These are phyloP conservation scores for Nemania sp. DNA, from an alignment of 2,329 filamentous ascomycete genomes.

Conservation along the genomic window DNA sequence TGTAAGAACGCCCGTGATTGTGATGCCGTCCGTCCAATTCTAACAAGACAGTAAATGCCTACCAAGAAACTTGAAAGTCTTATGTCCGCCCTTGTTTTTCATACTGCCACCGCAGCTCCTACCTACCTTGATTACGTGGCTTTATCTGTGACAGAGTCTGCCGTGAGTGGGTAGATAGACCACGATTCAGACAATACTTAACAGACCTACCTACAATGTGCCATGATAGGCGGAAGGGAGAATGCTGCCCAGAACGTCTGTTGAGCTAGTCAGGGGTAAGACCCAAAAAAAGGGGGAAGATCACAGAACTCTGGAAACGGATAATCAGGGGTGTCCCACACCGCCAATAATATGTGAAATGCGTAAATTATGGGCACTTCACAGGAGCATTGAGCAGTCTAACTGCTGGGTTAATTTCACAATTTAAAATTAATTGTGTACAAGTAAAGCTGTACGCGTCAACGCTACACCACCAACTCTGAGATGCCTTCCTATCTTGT, in stretches of 20 bases:
- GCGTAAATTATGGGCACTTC: neutral
- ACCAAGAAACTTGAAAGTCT: too few species aligned
- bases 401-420: constrained; percentile 18
- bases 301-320: constrained; percentile 16
- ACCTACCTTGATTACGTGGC: neutral
- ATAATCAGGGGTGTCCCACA: constrained; percentile 24
- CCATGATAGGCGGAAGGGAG: too few species aligned
- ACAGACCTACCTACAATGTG: neutral
- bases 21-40: too few species aligned
- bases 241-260: constrained; percentile 1
- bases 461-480: constrained; percentile 15
- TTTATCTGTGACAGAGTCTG: constrained; percentile 4
- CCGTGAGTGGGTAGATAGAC: neutral
- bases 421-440: constrained; percentile 26
- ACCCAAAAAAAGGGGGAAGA: constrained; percentile 11
- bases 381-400: constrained; percentile 12
- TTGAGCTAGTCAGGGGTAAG: constrained; percentile 15
- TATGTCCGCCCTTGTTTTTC: neutral
- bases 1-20: too few species aligned
- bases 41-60: too few species aligned
- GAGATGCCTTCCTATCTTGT: neutral
- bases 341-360: constrained; percentile 23
- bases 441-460: constrained; percentile 21
- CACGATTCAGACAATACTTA: constrained; percentile 2
- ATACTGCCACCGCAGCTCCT: neutral